Conservation (phyloP, 352 stramenopile species). For the Aphanomyces astaci region DNA sequence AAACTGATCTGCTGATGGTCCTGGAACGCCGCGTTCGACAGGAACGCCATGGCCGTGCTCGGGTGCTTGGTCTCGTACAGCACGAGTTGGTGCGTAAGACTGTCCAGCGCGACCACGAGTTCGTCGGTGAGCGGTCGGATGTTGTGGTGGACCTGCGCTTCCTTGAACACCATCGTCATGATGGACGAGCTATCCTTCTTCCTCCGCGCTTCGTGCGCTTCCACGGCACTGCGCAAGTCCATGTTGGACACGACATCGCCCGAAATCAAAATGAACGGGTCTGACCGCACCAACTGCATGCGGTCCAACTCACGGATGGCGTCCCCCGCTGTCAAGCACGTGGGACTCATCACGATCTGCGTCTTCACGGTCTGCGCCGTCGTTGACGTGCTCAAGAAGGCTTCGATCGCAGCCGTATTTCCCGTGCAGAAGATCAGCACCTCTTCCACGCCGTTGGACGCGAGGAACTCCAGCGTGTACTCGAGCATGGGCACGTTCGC, state of each 20-base stretch:
- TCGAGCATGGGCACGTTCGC: conserved; percentile 96
- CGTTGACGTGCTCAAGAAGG: conserved; percentile 60
- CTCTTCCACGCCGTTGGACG: conserved; percentile 89
- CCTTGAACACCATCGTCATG: conserved; percentile 94
- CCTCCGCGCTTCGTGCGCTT: conserved; percentile 68
- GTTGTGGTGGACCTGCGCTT: conserved; percentile 53
- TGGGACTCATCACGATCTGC: conserved; percentile 66
- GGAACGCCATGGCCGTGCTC: conserved; percentile 28
- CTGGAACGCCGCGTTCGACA: conserved; percentile 69
- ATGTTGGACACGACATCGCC: conserved; percentile 97
- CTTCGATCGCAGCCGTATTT: conserved; percentile 82
- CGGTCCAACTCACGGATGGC: conserved; percentile 95
- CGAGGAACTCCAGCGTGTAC: conserved; percentile 96
- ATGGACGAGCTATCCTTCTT: conserved; percentile 90
- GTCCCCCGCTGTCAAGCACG: conserved; percentile 87
- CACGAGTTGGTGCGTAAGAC: conserved; percentile 68
- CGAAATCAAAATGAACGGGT: conserved; percentile 96
- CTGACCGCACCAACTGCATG: conserved; percentile 88
- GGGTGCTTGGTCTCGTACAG: conserved; percentile 68
- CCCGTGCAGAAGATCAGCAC: conserved; percentile 92
- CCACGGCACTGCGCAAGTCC: conserved; percentile 69
- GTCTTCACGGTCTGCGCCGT: conserved; percentile 52
- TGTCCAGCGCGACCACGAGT: conserved; percentile 73
- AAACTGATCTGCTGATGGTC: conserved; percentile 85
- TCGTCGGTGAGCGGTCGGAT: conserved; percentile 73